Percentiles rank a stretch among this genome's conserved stretches.
Evolutionary conservation across 164 flowering plant genomes (phyloP).

Genomic region (Nymphaea thermarum): DNA sequence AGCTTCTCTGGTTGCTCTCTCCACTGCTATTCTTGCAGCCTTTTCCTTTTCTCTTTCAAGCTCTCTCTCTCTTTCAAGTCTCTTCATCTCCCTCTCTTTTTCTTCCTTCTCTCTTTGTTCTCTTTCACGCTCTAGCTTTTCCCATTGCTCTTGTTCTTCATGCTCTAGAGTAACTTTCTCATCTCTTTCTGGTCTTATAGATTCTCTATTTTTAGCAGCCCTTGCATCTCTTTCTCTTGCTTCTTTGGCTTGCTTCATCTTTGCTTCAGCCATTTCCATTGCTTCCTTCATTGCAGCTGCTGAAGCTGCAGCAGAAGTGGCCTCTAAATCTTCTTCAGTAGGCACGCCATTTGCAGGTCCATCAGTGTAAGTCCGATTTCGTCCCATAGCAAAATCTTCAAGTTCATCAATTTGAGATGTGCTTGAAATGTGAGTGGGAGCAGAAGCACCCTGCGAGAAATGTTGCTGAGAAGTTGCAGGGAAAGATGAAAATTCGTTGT

Average conservation of each 20-base stretch:
- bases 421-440: slow-evolving; percentile 26
- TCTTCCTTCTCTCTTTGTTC: slow-evolving; percentile 58
- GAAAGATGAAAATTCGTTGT: slow-evolving; percentile 30
- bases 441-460: slow-evolving; percentile 26
- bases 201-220: slow-evolving; percentile 50
- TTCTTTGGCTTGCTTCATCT: slow-evolving; percentile 73
- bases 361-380: slow-evolving; percentile 21
- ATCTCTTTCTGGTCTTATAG: slow-evolving; percentile 27
- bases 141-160: slow-evolving; percentile 46
- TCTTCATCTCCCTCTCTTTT: slow-evolving; percentile 46
- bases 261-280: slow-evolving; percentile 89
- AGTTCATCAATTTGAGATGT: slow-evolving; percentile 57
- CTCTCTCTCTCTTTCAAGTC: slow-evolving; percentile 47
- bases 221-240: slow-evolving; percentile 51
- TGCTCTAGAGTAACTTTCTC: slow-evolving; percentile 36
- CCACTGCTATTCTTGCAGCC: slow-evolving; percentile 74
- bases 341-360: slow-evolving; percentile 32
- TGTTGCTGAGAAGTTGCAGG: slow-evolving; percentile 22
- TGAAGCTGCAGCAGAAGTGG: slow-evolving; percentile 54
- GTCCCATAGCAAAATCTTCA: slow-evolving; percentile 72
- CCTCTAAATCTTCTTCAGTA: slow-evolving; percentile 41
- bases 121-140: slow-evolving; percentile 43
- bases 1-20: slow-evolving; percentile 77
- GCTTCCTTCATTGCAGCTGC: slow-evolving; percentile 81
- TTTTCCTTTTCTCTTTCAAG: slow-evolving; percentile 30